phyloP scores from a whole-genome alignment of 352 stramenopile genomes.

The Phytophthora cryptogea region DNA sequence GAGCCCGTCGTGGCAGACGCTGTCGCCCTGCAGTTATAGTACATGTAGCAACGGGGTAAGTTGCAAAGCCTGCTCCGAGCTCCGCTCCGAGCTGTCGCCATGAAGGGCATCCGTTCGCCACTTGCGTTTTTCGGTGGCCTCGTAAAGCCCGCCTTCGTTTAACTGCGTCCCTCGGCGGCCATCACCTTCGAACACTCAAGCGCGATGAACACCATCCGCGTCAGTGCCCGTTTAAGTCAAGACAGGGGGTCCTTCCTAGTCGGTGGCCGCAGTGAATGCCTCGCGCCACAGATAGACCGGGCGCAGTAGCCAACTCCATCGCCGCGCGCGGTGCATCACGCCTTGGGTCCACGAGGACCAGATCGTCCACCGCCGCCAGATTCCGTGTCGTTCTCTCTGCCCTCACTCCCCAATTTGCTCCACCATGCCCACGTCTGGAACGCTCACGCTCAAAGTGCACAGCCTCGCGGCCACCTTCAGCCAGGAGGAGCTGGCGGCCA shows the following conservation, averaged over 20 bases:
- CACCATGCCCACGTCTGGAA: conserved; percentile 42
- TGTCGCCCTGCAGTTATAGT: not conserved
- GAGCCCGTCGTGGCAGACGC: conserved; percentile 1
- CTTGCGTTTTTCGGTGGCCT: conserved; percentile 4
- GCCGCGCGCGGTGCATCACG: conserved; percentile 31
- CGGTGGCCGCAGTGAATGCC: not conserved
- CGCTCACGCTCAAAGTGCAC: conserved; percentile 42
- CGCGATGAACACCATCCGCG: conserved; percentile 18
- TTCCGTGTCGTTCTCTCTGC: not conserved
- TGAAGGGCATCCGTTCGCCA: conserved; percentile 10
- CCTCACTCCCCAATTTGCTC: conserved; percentile 36
- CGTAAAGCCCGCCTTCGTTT: not conserved
- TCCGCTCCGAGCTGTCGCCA: too few relatives aligned
- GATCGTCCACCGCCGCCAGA: conserved; percentile 18
- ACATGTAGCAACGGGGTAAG: too few relatives aligned
- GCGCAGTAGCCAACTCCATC: conserved; percentile 4
- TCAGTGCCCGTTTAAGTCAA: not conserved
- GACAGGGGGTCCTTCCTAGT: conserved; percentile 5
- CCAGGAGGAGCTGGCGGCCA: conserved; percentile 17
- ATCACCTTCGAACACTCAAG: conserved; percentile 19
- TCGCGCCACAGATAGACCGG: conserved; percentile 16
- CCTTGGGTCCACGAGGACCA: conserved; percentile 12
- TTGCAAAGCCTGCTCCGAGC: too few relatives aligned
- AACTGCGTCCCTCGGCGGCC: not conserved
- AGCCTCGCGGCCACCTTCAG: conserved; percentile 35